phyloP scores from a whole-genome alignment of 352 stramenopile genomes.

The Globisporangium mamillatum region DNA sequence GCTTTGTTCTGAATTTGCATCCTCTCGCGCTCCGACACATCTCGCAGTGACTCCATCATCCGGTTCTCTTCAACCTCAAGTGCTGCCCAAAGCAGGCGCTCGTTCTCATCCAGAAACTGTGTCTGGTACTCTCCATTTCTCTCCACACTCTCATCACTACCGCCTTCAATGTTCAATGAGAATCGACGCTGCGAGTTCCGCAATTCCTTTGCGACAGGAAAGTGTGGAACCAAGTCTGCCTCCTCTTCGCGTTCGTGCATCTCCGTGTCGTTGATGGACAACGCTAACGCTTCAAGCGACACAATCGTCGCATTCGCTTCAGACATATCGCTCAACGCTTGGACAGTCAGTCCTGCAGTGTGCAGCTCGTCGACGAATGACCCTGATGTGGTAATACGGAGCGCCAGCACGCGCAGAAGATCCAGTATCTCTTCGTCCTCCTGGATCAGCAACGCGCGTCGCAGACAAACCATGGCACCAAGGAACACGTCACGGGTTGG shows the following conservation, averaged over 20 bases:
- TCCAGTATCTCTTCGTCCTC: conserved; percentile 29
- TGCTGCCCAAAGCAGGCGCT: conserved; percentile 64
- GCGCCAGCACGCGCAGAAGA: conserved; percentile 49
- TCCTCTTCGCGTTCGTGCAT: conserved; percentile 71
- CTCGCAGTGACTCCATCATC: conserved; percentile 58
- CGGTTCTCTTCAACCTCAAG: conserved; percentile 82
- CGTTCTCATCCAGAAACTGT: conserved; percentile 35
- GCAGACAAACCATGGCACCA: conserved; percentile 65
- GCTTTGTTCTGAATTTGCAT: conserved; percentile 27
- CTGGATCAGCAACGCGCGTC: conserved; percentile 58
- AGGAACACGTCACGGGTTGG: conserved; percentile 78
- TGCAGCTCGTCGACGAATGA: conserved; percentile 70
- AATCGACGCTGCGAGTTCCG: conserved; percentile 16
- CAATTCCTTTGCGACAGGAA: conserved; percentile 61
- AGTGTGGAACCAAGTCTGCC: conserved; percentile 64
- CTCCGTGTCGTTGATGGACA: conserved; percentile 67
- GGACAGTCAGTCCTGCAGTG: conserved; percentile 40
- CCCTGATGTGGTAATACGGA: conserved; percentile 73
- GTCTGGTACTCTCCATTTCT: conserved; percentile 1
- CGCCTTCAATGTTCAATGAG: not conserved
- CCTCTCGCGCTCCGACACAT: conserved; percentile 39
- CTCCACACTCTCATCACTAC: not conserved
- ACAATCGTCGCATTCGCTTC: conserved; percentile 55
- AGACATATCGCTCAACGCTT: conserved; percentile 51
- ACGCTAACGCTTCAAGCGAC: conserved; percentile 53